Percentiles rank a stretch among this genome's conserved stretches.
These are phyloP conservation scores for Tremella mesenterica DNA, from an alignment of 768 basidiomycete genomes.

Conservation along the genomic window DNA sequence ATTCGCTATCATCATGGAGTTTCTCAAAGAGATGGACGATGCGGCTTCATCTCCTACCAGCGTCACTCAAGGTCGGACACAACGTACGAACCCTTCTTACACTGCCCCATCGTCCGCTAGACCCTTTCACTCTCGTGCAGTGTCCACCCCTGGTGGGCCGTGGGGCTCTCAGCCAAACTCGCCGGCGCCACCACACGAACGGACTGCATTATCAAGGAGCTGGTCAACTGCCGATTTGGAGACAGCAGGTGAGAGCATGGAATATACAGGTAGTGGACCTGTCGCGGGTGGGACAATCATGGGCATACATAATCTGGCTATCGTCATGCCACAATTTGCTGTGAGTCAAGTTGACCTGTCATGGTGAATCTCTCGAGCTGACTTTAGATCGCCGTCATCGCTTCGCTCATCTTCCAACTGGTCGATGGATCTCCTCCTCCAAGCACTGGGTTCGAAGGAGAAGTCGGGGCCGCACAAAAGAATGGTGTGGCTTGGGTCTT, in stretches of 20 bases:
- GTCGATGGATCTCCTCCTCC: constrained; percentile 52
- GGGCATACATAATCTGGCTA: constrained; percentile 89
- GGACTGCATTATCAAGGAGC: constrained; percentile 44
- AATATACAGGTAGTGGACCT: constrained; percentile 42
- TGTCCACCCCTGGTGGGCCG: constrained; percentile 34
- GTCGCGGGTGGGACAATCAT: constrained; percentile 82
- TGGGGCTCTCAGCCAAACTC: constrained; percentile 24
- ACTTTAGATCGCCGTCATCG: constrained; percentile 67
- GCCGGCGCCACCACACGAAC: constrained; percentile 28
- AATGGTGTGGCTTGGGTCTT: constrained; percentile 90
- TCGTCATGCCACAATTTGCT: constrained; percentile 88
- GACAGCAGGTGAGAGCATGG: constrained; percentile 34
- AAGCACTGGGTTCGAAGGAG: constrained; percentile 48
- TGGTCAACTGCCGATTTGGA: constrained; percentile 45
- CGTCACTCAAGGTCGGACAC: background rate
- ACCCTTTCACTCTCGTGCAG: constrained; percentile 41
- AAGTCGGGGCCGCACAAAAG: constrained; percentile 57
- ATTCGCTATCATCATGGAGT: constrained; percentile 96
- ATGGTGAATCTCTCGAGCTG: background rate
- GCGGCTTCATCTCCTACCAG: background rate
- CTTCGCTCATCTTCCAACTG: constrained; percentile 73
- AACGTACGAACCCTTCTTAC: background rate
- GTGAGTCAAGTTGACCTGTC: constrained; percentile 51
- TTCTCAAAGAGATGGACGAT: constrained; percentile 63
- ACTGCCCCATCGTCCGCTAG: constrained; percentile 48